These are phyloP conservation scores for Elongisporangium undulatum DNA, from an alignment of 352 stramenopile genomes.

Conservation along the genomic window DNA sequence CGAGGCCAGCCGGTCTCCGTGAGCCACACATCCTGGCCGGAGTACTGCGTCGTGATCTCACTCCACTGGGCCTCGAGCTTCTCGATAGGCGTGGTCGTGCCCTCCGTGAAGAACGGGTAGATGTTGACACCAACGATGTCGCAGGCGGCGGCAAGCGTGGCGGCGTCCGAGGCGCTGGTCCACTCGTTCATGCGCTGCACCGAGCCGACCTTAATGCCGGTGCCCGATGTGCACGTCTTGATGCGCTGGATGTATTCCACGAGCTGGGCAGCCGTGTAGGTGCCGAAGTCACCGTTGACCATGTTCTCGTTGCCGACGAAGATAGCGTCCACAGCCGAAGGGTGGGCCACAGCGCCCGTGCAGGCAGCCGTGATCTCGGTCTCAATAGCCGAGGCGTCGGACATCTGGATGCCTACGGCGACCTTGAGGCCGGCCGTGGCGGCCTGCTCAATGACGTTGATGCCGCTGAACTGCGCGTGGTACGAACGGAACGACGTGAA, in stretches of 20 bases:
- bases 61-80: conserved; percentile 51
- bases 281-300: conserved; percentile 41
- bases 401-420: conserved; percentile 58
- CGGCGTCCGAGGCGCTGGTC: conserved; percentile 21
- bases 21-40: conserved; percentile 25
- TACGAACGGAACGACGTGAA: conserved; percentile 70
- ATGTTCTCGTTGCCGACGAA: conserved; percentile 80
- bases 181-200: conserved; percentile 41
- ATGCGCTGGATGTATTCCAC: conserved; percentile 49
- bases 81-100: conserved; percentile 17
- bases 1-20: conserved; percentile 60
- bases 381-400: conserved; percentile 29
- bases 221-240: conserved; percentile 35
- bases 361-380: conserved; percentile 58
- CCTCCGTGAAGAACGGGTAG: conserved; percentile 40
- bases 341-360: conserved; percentile 31
- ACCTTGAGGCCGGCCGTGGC: conserved; percentile 39
- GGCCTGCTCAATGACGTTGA: conserved; percentile 48
- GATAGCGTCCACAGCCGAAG: conserved; percentile 36
- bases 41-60: conserved; percentile 34
- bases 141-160: conserved; percentile 17
- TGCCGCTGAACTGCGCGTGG: conserved; percentile 43
- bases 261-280: conserved; percentile 28
- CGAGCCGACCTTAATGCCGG: conserved; percentile 45
- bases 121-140: conserved; percentile 44